phyloP scores from a whole-genome alignment of 148 eudicot species.

The Cornus kousa region DNA sequence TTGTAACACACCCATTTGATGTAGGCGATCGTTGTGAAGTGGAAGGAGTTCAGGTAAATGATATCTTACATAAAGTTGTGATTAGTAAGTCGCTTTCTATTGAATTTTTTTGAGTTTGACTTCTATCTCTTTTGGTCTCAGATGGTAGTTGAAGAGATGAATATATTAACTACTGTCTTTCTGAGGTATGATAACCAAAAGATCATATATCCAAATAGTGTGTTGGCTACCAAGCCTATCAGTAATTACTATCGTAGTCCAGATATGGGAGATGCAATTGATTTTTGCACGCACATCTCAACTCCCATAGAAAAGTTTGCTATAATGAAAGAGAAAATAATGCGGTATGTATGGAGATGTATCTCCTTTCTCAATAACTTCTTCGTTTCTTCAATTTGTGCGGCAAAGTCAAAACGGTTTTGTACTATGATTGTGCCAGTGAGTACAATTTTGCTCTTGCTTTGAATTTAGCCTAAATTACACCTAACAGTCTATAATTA shows the following conservation, averaged over 20 bases:
- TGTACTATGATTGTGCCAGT: too few species aligned
- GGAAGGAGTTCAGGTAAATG: conserved; percentile 65
- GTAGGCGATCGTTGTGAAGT: conserved; percentile 68
- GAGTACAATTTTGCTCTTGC: too few species aligned
- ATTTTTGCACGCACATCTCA: conserved; percentile 68
- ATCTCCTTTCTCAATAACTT: neutral
- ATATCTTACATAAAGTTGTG: neutral
- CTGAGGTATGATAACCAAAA: conserved; percentile 74
- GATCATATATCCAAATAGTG: conserved; percentile 71
- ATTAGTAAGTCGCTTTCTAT: neutral
- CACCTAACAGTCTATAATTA: too few species aligned
- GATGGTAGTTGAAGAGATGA: conserved; percentile 95
- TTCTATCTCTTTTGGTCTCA: conserved; percentile 17
- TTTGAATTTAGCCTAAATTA: too few species aligned
- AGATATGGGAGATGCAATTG: conserved; percentile 78
- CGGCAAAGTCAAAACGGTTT: too few species aligned
- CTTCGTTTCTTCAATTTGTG: neutral
- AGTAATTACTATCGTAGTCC: conserved; percentile 80
- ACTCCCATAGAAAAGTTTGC: conserved; percentile 69
- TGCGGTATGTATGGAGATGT: conserved; percentile 32
- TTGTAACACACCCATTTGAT: conserved; percentile 66
- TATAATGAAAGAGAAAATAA: conserved; percentile 68
- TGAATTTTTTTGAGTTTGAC: neutral
- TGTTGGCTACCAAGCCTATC: conserved; percentile 72
- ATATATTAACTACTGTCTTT: conserved; percentile 70